Percentiles rank a stretch among this genome's conserved stretches.
These are phyloP conservation scores for Dothistroma pini DNA, from an alignment of 2,329 filamentous ascomycete genomes.

Conservation along the genomic window DNA sequence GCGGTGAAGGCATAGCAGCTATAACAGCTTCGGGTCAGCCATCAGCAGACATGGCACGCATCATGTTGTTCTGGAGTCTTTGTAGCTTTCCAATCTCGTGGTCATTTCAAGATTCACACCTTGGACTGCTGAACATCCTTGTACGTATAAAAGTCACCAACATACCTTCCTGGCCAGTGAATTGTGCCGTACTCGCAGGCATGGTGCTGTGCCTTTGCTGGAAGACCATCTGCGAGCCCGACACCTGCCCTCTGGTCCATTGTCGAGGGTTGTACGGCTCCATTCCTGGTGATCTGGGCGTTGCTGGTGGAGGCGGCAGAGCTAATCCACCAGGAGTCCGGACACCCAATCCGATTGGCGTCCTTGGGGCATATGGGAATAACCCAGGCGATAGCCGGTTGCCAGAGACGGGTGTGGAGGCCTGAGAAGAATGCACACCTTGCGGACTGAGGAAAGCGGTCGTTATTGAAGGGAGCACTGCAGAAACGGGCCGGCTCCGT, in stretches of 20 bases:
- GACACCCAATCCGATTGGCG: constrained; percentile 24
- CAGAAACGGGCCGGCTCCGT: constrained; percentile 10
- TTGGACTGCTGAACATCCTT: constrained; percentile 3
- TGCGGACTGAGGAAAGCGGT: constrained; percentile 29
- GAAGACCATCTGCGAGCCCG: constrained; percentile 37
- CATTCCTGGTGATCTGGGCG: constrained; percentile 29
- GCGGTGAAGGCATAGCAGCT: constrained; percentile 50
- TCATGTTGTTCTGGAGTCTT: constrained; percentile 5
- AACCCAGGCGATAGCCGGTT: constrained; percentile 29
- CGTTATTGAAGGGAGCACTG: constrained; percentile 26
- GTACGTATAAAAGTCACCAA: constrained; percentile 9
- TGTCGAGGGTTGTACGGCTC: constrained; percentile 49
- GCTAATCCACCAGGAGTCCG: constrained; percentile 16
- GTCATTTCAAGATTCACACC: not conserved
- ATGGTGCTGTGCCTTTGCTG: constrained; percentile 29
- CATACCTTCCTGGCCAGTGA: constrained; percentile 50
- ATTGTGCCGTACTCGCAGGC: constrained; percentile 36
- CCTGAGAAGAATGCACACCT: constrained; percentile 35
- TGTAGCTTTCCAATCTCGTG: not conserved
- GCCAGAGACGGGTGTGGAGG: constrained; percentile 34
- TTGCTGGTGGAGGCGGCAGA: constrained; percentile 23
- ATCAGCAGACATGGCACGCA: constrained; percentile 8
- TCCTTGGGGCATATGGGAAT: constrained; percentile 27
- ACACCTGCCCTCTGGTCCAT: constrained; percentile 42
- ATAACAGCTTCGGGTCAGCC: constrained; percentile 15